These are phyloP conservation scores for Moricandia arvensis DNA, from an alignment of 345 rosid species.

Conservation along the genomic window DNA sequence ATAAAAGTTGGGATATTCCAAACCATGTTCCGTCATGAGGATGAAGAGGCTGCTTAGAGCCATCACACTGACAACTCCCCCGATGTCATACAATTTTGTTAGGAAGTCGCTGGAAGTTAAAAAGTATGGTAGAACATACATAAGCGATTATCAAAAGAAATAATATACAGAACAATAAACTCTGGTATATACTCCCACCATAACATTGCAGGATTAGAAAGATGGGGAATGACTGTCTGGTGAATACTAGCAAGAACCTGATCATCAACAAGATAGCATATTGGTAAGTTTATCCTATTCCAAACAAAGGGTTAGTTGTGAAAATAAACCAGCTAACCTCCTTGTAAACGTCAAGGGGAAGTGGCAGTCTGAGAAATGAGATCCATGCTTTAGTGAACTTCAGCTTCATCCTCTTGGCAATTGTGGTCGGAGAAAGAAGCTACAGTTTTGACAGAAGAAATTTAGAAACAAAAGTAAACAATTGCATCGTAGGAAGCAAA, in stretches of 20 bases:
- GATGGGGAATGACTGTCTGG: conserved; percentile 70
- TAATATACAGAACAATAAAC: neutral
- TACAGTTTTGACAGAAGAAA: conserved; percentile 15
- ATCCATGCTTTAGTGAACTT: conserved; percentile 94
- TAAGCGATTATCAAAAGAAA: neutral
- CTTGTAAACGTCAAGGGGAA: conserved; percentile 83
- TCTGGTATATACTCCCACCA: conserved; percentile 42
- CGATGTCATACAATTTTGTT: conserved; percentile 85
- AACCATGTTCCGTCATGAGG: conserved; percentile 86
- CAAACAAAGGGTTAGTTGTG: neutral
- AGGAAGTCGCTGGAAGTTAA: conserved; percentile 79
- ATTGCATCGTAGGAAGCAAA: neutral
- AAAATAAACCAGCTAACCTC: conserved; percentile 51
- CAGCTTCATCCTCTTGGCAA: conserved; percentile 74
- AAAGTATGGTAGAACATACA: neutral
- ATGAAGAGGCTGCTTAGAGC: conserved; percentile 89
- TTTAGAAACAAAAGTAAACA: conserved; percentile 20
- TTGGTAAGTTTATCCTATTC: conserved; percentile 11
- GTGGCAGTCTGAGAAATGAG: conserved; percentile 82
- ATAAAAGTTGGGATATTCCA: conserved; percentile 90
- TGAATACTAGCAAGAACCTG: conserved; percentile 83
- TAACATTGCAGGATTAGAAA: conserved; percentile 77
- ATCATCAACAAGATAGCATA: conserved; percentile 35
- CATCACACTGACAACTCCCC: conserved; percentile 97
- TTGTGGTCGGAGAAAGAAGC: conserved; percentile 58